Conservation (phyloP, 352 stramenopile species). For the Phytophthora cactorum region DNA sequence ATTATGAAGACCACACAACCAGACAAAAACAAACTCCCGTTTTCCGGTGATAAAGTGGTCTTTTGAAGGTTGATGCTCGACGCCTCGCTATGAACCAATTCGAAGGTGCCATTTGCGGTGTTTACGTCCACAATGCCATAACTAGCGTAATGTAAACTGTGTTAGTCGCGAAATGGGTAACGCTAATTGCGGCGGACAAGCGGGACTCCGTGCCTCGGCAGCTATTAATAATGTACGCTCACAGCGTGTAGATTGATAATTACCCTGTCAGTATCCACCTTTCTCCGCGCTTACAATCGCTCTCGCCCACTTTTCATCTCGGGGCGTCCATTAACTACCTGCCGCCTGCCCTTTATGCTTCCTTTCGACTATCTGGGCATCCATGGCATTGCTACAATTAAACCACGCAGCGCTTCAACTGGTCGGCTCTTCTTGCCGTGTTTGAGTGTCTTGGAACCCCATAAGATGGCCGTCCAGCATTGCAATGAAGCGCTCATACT, state of each 20-base stretch:
- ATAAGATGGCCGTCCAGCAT: conserved; percentile 55
- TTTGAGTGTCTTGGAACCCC: conserved; percentile 44
- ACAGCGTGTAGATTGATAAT: conserved; percentile 34
- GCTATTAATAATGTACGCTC: not conserved
- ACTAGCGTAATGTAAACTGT: too few species aligned
- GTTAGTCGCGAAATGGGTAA: conserved; percentile 10
- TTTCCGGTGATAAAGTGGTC: too few species aligned
- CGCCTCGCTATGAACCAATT: too few species aligned
- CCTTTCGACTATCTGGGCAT: conserved; percentile 31
- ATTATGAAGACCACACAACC: too few species aligned
- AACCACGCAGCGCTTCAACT: conserved; percentile 18
- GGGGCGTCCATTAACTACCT: conserved; percentile 9
- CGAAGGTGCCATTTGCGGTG: too few species aligned
- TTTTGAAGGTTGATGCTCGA: too few species aligned
- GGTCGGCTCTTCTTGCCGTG: conserved; percentile 20
- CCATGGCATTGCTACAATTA: conserved; percentile 15
- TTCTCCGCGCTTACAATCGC: not conserved
- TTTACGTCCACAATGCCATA: too few species aligned
- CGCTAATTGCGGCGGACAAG: conserved; percentile 5
- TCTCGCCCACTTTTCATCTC: conserved; percentile 7
- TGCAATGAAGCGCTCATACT: conserved; percentile 58
- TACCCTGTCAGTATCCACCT: conserved; percentile 6
- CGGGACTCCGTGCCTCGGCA: conserved; percentile 10
- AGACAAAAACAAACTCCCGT: too few species aligned
- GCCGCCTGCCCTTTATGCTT: conserved; percentile 23